phyloP scores from a whole-genome alignment of 2,329 filamentous ascomycete genomes.

The Ophiostoma australiae region DNA sequence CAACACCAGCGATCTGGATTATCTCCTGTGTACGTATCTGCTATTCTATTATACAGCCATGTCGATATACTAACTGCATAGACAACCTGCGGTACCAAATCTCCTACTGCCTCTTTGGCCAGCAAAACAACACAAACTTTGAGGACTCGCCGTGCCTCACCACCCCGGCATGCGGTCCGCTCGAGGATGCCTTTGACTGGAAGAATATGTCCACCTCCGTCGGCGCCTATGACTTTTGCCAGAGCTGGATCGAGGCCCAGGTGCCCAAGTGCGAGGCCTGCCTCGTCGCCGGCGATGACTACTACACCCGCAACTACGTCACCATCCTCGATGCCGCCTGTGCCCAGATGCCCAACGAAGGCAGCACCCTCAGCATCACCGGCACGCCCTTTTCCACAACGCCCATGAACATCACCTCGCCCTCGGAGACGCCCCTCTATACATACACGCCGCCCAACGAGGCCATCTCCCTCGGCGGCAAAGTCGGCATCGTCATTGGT shows the following conservation, averaged over 20 bases:
- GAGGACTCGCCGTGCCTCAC: slow-evolving; percentile 31
- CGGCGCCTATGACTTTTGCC: slow-evolving; percentile 1
- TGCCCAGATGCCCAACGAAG: slow-evolving; percentile 40
- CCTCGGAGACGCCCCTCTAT: slow-evolving; percentile 40
- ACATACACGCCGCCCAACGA: slow-evolving; percentile 42
- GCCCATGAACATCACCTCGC: slow-evolving; percentile 47
- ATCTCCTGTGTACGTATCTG: slow-evolving; percentile 38
- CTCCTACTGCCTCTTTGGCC: slow-evolving; percentile 45
- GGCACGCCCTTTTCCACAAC: slow-evolving; percentile 41
- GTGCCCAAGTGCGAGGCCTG: slow-evolving; percentile 46
- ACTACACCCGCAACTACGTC: slow-evolving; percentile 47
- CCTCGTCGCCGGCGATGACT: slow-evolving; percentile 43
- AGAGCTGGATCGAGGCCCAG: slow-evolving; percentile 30
- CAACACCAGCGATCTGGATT: slow-evolving; percentile 41
- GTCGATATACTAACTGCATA: slow-evolving; percentile 6
- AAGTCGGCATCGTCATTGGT: slow-evolving; percentile 55
- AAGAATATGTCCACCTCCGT: slow-evolving; percentile 41
- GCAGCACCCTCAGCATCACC: slow-evolving; percentile 39
- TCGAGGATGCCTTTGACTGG: slow-evolving; percentile 42
- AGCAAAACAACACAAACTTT: slow-evolving; percentile 37
- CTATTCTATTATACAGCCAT: too few species aligned
- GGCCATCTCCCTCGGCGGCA: slow-evolving; percentile 48
- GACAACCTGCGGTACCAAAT: slow-evolving; percentile 47
- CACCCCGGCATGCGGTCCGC: slow-evolving; percentile 39
- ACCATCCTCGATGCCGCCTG: slow-evolving; percentile 45